A percentile compares a stretch with the other conserved stretches of the same genome.
These are phyloP conservation scores for Flaveria robusta DNA, from an alignment of 129 eudicot species.

Conservation along the genomic window DNA sequence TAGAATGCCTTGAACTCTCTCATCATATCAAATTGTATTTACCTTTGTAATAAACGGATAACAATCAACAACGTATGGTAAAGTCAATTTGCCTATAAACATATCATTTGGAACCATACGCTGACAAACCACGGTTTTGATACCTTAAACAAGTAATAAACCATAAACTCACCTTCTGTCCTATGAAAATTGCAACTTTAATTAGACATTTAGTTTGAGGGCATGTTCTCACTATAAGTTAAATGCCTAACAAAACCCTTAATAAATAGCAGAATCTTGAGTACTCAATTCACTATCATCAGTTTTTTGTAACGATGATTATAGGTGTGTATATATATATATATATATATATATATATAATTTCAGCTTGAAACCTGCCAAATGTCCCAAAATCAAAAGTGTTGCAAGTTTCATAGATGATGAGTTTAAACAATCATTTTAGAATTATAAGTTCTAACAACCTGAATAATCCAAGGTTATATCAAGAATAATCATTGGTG, in stretches of 20 bases:
- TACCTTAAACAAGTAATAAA: neutral
- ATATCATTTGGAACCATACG: slow-evolving; percentile 3
- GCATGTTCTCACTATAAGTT: slow-evolving; percentile 1
- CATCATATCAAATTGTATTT: neutral
- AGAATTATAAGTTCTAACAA: neutral
- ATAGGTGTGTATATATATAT: too few species aligned
- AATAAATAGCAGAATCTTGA: neutral
- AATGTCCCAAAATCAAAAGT: slow-evolving; percentile 13
- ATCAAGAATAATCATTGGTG: neutral
- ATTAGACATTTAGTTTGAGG: neutral
- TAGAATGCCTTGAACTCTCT: neutral
- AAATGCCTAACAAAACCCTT: neutral
- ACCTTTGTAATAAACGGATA: neutral
- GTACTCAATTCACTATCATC: slow-evolving; percentile 16
- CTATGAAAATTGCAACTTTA: slow-evolving; percentile 15
- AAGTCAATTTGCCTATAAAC: slow-evolving; percentile 5
- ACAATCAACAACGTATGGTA: slow-evolving; percentile 2
- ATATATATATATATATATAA: too few species aligned
- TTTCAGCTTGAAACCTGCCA: slow-evolving; percentile 13
- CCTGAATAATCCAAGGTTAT: neutral
- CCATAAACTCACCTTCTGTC: neutral
- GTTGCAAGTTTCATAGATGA: slow-evolving; percentile 1
- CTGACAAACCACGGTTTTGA: neutral
- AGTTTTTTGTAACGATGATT: neutral
- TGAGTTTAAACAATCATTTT: neutral